Percentiles rank a stretch among this genome's conserved stretches.
Evolutionary conservation across 1,139 yeast genomes (phyloP).

Genomic region (Lodderomyces oxycetoniae): DNA sequence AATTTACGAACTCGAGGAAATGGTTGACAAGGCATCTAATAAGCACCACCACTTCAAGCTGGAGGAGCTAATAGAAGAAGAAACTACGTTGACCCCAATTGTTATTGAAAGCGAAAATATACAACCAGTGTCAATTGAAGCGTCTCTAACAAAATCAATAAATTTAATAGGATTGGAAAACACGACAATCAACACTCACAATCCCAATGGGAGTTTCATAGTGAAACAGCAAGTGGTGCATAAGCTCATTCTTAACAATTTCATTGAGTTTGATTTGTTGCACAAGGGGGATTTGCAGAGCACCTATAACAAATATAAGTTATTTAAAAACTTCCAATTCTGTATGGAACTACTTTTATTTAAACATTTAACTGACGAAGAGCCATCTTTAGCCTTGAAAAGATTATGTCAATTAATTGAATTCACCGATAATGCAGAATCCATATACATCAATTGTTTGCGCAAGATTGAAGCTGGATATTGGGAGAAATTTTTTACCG

Average conservation of each 20-base stretch:
- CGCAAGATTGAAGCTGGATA: conserved; percentile 40
- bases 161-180: conserved; percentile 37
- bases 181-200: conserved; percentile 19
- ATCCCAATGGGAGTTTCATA: conserved; percentile 13
- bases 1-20: conserved; percentile 29
- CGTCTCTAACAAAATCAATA: conserved; percentile 10
- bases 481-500: conserved; percentile 36
- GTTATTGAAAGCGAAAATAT: conserved; percentile 24
- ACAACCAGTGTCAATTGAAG: conserved; percentile 25
- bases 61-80: conserved; percentile 1
- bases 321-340: conserved; percentile 32
- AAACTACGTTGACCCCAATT: conserved; percentile 26
- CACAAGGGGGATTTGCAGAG: conserved; percentile 17
- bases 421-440: conserved; percentile 24
- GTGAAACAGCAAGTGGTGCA: conserved; percentile 27
- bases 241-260: conserved; percentile 33
- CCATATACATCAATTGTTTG: conserved; percentile 38
- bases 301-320: conserved; percentile 23
- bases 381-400: conserved; percentile 15
- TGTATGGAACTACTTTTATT: conserved; percentile 40
- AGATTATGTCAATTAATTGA: conserved; percentile 30
- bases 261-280: conserved; percentile 37
- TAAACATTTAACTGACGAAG: conserved; percentile 25
- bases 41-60: conserved; percentile 8
- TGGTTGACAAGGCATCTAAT: conserved; percentile 26